phyloP scores from a whole-genome alignment of 306 rosid species.

The Mimosa bimucronata region DNA sequence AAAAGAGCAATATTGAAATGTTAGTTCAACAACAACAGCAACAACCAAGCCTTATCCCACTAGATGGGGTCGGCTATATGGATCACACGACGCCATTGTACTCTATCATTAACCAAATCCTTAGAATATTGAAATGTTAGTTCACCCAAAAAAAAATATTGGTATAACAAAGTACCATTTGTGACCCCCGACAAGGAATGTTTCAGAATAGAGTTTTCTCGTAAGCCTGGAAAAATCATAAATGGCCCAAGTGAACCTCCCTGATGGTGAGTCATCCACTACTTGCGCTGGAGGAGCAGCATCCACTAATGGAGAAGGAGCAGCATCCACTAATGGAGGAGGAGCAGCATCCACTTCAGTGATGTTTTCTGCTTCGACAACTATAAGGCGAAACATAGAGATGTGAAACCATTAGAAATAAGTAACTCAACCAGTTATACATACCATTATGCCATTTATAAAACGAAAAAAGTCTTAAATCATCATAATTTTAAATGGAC shows the following conservation, averaged over 20 bases:
- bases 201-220: slow-evolving; percentile 65
- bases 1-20: background rate
- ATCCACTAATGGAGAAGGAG: slow-evolving; percentile 5
- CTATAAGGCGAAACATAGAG: slow-evolving; percentile 15
- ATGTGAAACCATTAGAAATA: slow-evolving; percentile 11
- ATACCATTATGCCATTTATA: background rate
- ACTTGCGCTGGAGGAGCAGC: slow-evolving; percentile 41
- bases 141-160: background rate
- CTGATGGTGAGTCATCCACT: slow-evolving; percentile 68
- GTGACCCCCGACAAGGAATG: slow-evolving; percentile 57
- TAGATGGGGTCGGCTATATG: too few relatives aligned
- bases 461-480: background rate
- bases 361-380: slow-evolving; percentile 32
- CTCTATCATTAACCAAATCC: too few relatives aligned
- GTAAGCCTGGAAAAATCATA: slow-evolving; percentile 64
- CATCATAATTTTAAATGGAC: background rate
- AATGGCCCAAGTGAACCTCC: slow-evolving; percentile 76
- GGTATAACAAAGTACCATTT: slow-evolving; percentile 53
- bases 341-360: slow-evolving; percentile 27
- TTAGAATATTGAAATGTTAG: too few relatives aligned
- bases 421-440: background rate
- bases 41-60: too few relatives aligned
- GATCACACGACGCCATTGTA: too few relatives aligned
- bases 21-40: too few relatives aligned
- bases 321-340: slow-evolving; percentile 54